Conservation (phyloP, 202 grass and related monocot species). For the Setaria viridis region DNA sequence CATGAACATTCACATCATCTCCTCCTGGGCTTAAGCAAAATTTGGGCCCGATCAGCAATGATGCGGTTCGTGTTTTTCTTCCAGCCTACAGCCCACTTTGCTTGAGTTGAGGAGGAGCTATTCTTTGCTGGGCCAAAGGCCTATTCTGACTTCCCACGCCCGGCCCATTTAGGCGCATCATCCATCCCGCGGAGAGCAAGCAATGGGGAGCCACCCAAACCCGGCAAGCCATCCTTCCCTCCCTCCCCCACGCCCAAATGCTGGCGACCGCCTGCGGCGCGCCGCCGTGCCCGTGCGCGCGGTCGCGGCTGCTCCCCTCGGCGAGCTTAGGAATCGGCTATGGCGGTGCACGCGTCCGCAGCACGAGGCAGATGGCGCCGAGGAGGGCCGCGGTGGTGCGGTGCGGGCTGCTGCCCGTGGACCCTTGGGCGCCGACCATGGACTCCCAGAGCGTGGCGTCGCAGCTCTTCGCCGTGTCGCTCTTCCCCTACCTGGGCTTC, state of each 20-base stretch:
- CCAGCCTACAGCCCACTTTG: neutral
- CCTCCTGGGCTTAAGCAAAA: neutral
- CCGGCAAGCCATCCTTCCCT: neutral
- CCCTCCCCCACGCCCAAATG: constrained; percentile 39
- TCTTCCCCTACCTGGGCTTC: constrained; percentile 94
- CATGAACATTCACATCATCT: neutral
- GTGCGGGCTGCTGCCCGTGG: constrained; percentile 81
- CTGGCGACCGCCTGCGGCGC: constrained; percentile 28
- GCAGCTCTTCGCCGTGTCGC: constrained; percentile 89
- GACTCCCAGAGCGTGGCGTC: constrained; percentile 92
- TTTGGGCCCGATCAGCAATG: neutral
- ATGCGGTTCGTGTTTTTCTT: neutral
- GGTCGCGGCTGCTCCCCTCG: neutral
- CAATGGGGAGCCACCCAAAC: constrained; percentile 41
- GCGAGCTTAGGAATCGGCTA: neutral
- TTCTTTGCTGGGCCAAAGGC: neutral
- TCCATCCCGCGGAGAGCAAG: neutral
- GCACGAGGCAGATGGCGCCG: neutral
- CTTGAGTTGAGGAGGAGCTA: too few species aligned
- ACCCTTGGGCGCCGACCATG: constrained; percentile 84
- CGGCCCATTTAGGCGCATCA: constrained; percentile 9
- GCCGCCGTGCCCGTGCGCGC: constrained; percentile 33
- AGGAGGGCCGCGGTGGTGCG: constrained; percentile 16
- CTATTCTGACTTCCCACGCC: neutral
- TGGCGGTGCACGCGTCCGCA: neutral